Base-by-base conservation (phyloP, 805 yeast species). In the Schwanniomyces pseudopolymorphus region DNA sequence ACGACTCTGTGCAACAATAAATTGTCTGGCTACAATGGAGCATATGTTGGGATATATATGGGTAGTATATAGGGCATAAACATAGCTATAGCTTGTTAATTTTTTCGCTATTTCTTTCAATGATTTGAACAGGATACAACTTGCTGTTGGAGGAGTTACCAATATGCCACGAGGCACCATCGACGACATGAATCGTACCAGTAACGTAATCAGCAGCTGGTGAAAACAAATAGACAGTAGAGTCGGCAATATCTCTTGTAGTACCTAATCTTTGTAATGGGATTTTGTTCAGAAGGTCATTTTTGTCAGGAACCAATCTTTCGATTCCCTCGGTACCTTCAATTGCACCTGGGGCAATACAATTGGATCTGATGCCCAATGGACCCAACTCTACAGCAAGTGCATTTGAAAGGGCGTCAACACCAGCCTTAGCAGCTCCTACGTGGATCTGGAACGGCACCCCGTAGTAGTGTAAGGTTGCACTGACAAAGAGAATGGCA, bases 351-450 rank as follows among this genome's bases (percentile, higher is more conserved):
- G 97, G 98, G 1, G 97, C 96, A 51, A 91, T 79, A 57, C 87
- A 81, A 63, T 91, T 91, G 42, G 84, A 78, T 47, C 92, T 77
- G 41, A 91, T 78, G 4, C 97, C 97, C 48, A 88, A 63, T 1
- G 96, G 96, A 1, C 97, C 97, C 46, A 89, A 74, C 65, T 91
- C 97, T 5, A 89, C 92, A 1, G 97, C 96, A 46, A 90, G 65
- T 0, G 89, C 85, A 53, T 85, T 83, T 16, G 89, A 81, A 31
- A 91, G 72, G 1, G 96, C 94, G 63, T 91, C 98, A 25, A 91
- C 79, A n/a, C 96, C 98, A 1, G 97, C 96, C 66, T 90, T 91
- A 2, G 97, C 97, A 0, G 97, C 97, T 4, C 89, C 85, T 2
- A 90, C 96, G 59, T 91, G 97, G 11, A 83, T 61, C 67, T 91